These are phyloP conservation scores for Trichosporon faecale DNA, from an alignment of 1,284 basidiomycete genomes.

Conservation along the genomic window DNA sequence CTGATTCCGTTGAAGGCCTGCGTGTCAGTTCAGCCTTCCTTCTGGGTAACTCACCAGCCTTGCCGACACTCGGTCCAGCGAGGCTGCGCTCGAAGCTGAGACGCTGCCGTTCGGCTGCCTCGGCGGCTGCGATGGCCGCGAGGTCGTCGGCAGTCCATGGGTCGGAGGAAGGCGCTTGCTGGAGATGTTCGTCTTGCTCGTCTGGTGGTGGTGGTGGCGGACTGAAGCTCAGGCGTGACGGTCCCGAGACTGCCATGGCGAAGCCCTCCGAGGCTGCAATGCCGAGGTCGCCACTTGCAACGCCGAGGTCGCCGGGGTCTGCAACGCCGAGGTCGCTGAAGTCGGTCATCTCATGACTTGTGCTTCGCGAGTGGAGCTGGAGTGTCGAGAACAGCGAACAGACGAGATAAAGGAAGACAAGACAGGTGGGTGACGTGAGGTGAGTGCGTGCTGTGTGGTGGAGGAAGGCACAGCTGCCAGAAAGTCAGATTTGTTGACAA, in stretches of 20 bases:
- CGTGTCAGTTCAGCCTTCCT: not conserved
- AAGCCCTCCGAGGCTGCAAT: no score
- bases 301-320: no score
- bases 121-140: slow-evolving; percentile 8
- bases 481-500: not conserved
- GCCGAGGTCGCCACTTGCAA: no score
- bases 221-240: not conserved
- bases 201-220: not conserved
- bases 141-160: slow-evolving; percentile 9
- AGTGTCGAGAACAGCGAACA: no score
- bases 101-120: slow-evolving; percentile 33
- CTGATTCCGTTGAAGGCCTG: slow-evolving; percentile 49
- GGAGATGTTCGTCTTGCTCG: not conserved
- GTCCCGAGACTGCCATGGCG: not conserved
- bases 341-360: slow-evolving; percentile 3
- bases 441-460: not conserved
- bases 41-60: slow-evolving; percentile 40
- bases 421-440: not conserved
- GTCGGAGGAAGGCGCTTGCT: not conserved
- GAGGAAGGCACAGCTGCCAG: not conserved
- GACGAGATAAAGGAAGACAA: not conserved
- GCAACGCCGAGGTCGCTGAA: no score
- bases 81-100: slow-evolving; percentile 48
- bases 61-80: slow-evolving; percentile 51
- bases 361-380: no score